Percentiles rank a stretch among this genome's conserved stretches.
Conservation (phyloP, 2,329 filamentous ascomycete genomes). For the Colletotrichum sp. region DNA sequence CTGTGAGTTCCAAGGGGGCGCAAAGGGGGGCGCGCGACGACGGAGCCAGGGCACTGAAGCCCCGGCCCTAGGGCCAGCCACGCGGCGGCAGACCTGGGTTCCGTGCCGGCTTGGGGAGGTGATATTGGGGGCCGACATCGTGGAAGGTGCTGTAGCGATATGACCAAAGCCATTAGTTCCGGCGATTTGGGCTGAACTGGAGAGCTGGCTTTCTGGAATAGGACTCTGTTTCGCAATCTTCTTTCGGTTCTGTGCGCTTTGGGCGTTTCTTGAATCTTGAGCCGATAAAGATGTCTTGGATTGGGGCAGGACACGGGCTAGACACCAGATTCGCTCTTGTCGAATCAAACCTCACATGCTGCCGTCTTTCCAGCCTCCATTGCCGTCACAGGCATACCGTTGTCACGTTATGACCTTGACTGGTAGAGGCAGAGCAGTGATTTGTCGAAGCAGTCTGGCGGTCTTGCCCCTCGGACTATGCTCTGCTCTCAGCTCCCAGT, state of each 20-base stretch:
- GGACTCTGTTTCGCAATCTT: background rate
- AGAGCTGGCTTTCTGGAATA: background rate
- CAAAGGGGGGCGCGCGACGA: background rate
- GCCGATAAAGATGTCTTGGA: background rate
- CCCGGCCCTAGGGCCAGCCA: slow-evolving; percentile 2
- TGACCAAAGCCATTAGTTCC: background rate
- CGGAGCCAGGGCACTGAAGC: background rate
- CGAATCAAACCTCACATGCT: background rate
- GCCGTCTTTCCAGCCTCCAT: background rate
- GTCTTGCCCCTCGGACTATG: background rate
- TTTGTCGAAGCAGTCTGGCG: background rate
- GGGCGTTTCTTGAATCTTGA: background rate
- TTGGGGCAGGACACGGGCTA: background rate
- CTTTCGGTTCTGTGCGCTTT: background rate
- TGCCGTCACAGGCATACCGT: background rate
- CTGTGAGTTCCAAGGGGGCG: background rate
- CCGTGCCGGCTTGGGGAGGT: background rate
- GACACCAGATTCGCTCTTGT: background rate
- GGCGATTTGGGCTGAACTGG: background rate
- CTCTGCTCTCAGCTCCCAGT: background rate
- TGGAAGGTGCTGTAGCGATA: background rate
- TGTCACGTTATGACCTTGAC: background rate
- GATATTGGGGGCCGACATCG: slow-evolving; percentile 3
- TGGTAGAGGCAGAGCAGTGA: background rate
- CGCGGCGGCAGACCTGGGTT: background rate